A percentile compares a stretch with the other conserved stretches of the same genome.
These are phyloP conservation scores for Puccinia horiana DNA, from an alignment of 1,284 basidiomycete genomes.

Conservation along the genomic window DNA sequence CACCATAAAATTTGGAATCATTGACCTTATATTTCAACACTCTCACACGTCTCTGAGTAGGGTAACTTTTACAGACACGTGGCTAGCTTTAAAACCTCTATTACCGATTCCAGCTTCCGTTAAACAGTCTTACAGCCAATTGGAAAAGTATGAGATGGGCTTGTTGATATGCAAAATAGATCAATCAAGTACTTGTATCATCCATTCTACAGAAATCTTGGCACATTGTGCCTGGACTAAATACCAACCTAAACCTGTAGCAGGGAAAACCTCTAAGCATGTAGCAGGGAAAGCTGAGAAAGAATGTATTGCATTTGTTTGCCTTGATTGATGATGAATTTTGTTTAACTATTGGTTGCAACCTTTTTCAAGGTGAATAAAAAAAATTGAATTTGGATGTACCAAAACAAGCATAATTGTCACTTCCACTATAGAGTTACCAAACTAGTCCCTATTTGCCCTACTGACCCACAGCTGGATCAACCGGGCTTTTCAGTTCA, in stretches of 20 bases:
- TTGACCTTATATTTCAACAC: slow-evolving; percentile 17
- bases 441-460: too few relatives aligned
- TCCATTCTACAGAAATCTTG: background rate
- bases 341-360: too few relatives aligned
- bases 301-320: too few relatives aligned
- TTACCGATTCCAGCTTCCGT: background rate
- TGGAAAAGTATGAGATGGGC: background rate
- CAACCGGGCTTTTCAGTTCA: too few relatives aligned
- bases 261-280: too few relatives aligned
- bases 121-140: background rate
- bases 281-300: too few relatives aligned
- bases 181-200: background rate
- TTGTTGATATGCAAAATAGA: background rate
- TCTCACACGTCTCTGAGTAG: background rate
- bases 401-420: too few relatives aligned
- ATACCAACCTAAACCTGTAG: background rate
- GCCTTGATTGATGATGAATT: too few relatives aligned
- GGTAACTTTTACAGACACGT: background rate
- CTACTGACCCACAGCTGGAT: too few relatives aligned
- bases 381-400: too few relatives aligned
- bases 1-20: background rate
- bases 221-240: slow-evolving; percentile 14
- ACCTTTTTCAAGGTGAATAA: too few relatives aligned
- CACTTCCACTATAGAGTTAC: too few relatives aligned
- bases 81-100: background rate